Evolutionary conservation across 371 early-diverging fungal genomes (phyloP).

Genomic region (Ordospora pajunii): DNA sequence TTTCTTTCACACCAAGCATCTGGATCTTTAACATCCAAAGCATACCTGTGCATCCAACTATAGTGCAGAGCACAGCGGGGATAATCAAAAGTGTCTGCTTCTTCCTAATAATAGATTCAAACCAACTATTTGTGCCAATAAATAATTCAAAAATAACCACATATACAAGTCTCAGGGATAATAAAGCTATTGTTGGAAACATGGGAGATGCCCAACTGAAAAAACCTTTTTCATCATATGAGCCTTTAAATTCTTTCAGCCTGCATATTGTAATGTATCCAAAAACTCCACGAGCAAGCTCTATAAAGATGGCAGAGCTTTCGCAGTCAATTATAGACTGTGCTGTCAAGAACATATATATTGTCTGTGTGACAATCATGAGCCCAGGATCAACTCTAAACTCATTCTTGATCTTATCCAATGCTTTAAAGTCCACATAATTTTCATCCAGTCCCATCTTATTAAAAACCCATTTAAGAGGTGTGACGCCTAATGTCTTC

Average conservation of each 20-base stretch:
- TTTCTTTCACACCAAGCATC: too few relatives aligned
- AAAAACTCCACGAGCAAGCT: background rate
- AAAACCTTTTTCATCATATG: background rate
- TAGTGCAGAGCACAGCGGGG: background rate
- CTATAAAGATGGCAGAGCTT: background rate
- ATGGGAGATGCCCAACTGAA: background rate
- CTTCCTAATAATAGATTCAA: background rate
- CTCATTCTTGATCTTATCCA: too few relatives aligned
- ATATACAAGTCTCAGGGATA: background rate
- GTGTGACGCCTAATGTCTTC: too few relatives aligned
- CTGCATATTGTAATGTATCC: background rate
- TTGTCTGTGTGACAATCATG: background rate
- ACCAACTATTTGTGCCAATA: background rate
- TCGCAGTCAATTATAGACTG: background rate
- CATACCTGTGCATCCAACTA: background rate
- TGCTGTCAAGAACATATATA: background rate
- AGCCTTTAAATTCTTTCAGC: background rate
- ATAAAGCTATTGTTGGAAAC: background rate
- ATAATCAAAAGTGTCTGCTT: background rate
- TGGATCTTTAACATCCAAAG: background rate
- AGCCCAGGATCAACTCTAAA: background rate
- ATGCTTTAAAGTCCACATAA: too few relatives aligned
- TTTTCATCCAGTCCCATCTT: too few relatives aligned
- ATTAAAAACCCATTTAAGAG: too few relatives aligned
- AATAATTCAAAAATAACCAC: background rate